Percentiles rank a stretch among this genome's conserved stretches.
Evolutionary conservation across 2,329 filamentous ascomycete species (phyloP).

Genomic region (Colletotrichum tropicicola): DNA sequence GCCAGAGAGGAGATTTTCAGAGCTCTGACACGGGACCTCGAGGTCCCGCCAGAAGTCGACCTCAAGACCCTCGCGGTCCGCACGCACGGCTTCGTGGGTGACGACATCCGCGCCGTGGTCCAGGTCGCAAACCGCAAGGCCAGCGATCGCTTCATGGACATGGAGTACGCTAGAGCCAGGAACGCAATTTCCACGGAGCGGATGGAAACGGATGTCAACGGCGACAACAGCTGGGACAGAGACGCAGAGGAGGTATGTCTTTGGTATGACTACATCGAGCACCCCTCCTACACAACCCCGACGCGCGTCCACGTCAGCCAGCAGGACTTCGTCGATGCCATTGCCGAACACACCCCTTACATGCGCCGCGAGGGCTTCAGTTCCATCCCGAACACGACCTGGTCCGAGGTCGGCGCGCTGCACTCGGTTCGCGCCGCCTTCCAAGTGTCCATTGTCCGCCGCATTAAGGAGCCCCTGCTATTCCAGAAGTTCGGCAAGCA

Average conservation of each 20-base stretch:
- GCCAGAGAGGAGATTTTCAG: conserved; percentile 82
- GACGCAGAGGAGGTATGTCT: neutral
- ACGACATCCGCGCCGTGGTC: conserved; percentile 79
- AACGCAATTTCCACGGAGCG: neutral
- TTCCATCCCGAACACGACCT: conserved; percentile 91
- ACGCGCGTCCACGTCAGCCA: conserved; percentile 48
- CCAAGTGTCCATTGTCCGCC: conserved; percentile 85
- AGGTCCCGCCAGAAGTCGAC: conserved; percentile 75
- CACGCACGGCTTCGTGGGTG: conserved; percentile 93
- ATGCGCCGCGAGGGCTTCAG: conserved; percentile 91
- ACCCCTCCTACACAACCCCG: conserved; percentile 33
- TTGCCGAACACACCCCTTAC: conserved; percentile 71
- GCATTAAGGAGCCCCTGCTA: conserved; percentile 82
- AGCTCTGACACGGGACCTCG: conserved; percentile 73
- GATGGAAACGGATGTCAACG: neutral
- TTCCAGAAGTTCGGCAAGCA: conserved; percentile 83
- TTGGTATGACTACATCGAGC: conserved; percentile 30
- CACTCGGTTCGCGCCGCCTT: conserved; percentile 82
- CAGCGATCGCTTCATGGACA: conserved; percentile 42
- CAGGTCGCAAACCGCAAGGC: conserved; percentile 51
- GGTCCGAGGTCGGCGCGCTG: conserved; percentile 90
- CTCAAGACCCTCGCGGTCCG: conserved; percentile 79
- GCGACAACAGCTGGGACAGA: neutral
- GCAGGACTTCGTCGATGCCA: conserved; percentile 76
- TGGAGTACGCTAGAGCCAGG: conserved; percentile 36